Evolutionary conservation across 1,284 basidiomycete genomes (phyloP).

Genomic region (Trametes sp.): DNA sequence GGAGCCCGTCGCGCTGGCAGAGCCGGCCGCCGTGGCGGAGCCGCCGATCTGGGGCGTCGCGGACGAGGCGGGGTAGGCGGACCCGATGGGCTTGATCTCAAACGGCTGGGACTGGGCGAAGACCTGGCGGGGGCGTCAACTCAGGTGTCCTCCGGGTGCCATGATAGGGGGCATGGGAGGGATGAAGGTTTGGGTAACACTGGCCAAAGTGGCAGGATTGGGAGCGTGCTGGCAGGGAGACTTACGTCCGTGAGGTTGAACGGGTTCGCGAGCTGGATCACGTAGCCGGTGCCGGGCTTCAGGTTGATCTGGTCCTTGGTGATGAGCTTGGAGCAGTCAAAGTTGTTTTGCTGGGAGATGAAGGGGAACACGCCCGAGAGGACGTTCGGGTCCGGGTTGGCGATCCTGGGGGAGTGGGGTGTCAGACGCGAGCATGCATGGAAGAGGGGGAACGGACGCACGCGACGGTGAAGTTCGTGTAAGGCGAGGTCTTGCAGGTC

Average conservation of each 20-base stretch:
- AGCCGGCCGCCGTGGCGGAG: slow-evolving; percentile 32
- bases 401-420: slow-evolving; percentile 42
- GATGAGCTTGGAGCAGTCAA: slow-evolving; percentile 65
- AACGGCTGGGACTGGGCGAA: slow-evolving; percentile 68
- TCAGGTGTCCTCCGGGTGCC: neutral
- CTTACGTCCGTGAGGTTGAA: slow-evolving; percentile 64
- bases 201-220: no score
- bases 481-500: slow-evolving; percentile 48
- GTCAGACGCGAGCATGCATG: slow-evolving; percentile 18
- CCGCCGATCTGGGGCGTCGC: slow-evolving; percentile 43
- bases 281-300: slow-evolving; percentile 58
- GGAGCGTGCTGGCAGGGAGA: slow-evolving; percentile 1
- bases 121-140: slow-evolving; percentile 51
- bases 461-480: slow-evolving; percentile 50
- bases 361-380: slow-evolving; percentile 47
- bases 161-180: no score
- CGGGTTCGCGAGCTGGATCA: slow-evolving; percentile 61
- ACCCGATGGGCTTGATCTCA: slow-evolving; percentile 69
- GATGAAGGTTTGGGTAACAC: no score
- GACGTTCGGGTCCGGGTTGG: slow-evolving; percentile 48
- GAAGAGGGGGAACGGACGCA: slow-evolving; percentile 36
- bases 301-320: slow-evolving; percentile 55
- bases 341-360: slow-evolving; percentile 61
- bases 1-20: slow-evolving; percentile 31
- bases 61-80: slow-evolving; percentile 63